phyloP scores from a whole-genome alignment of 495 filamentous ascomycete species.

The Hyphodiscus hymeniophilus region DNA sequence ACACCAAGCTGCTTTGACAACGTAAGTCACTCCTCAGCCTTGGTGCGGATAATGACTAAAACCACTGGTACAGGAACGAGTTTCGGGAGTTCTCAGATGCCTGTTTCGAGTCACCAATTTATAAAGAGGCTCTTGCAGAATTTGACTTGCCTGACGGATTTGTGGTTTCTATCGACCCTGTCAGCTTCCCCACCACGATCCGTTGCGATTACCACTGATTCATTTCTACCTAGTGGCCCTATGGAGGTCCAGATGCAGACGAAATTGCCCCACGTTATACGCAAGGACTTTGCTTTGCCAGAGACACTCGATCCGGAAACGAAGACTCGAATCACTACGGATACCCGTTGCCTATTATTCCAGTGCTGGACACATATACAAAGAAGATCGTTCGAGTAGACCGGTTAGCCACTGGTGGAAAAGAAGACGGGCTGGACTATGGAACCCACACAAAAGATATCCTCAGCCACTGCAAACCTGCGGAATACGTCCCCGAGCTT shows the following conservation, averaged over 20 bases:
- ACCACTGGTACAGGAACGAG: slow-evolving; percentile 38
- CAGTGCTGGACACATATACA: slow-evolving; percentile 60
- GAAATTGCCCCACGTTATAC: slow-evolving; percentile 7
- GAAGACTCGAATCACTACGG: slow-evolving; percentile 69
- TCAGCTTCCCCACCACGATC: too few species aligned
- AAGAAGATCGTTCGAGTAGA: slow-evolving; percentile 54
- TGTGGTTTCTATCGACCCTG: slow-evolving; percentile 49
- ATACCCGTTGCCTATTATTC: slow-evolving; percentile 67
- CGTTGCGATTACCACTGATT: too few species aligned
- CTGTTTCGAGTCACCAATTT: slow-evolving; percentile 52
- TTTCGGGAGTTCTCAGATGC: slow-evolving; percentile 54
- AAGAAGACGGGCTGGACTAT: slow-evolving; percentile 35
- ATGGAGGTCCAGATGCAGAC: slow-evolving; percentile 36
- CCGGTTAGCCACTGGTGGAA: slow-evolving; percentile 51
- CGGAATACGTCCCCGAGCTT: slow-evolving; percentile 60
- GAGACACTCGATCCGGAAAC: slow-evolving; percentile 42
- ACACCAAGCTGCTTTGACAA: slow-evolving; percentile 52
- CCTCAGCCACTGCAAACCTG: slow-evolving; percentile 42
- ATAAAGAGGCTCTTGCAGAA: slow-evolving; percentile 54
- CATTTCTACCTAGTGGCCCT: slow-evolving; percentile 63
- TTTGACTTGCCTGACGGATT: slow-evolving; percentile 53
- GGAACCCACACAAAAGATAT: slow-evolving; percentile 40
- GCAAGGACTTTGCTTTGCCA: slow-evolving; percentile 42
- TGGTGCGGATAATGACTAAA: slow-evolving; percentile 1
- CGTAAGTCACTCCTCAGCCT: slow-evolving; percentile 32